Evolutionary conservation across 2,329 filamentous ascomycete species (phyloP).

Genomic region (Apiospora pterosperma): DNA sequence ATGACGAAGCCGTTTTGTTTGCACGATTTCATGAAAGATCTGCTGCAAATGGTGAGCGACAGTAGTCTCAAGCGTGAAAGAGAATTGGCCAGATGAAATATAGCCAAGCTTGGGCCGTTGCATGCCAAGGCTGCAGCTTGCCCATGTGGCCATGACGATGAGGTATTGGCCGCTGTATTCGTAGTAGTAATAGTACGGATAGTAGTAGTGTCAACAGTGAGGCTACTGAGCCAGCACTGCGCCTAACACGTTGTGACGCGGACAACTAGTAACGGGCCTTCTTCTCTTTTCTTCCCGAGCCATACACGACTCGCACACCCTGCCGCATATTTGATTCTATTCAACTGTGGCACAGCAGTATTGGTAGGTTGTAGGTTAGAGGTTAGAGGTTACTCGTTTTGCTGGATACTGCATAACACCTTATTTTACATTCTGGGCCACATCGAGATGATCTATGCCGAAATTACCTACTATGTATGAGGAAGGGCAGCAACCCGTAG

Average conservation of each 20-base stretch:
- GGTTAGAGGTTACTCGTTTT: too few relatives aligned
- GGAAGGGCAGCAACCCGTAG: not conserved
- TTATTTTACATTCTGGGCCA: not conserved
- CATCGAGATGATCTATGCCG: not conserved
- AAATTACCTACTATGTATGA: not conserved
- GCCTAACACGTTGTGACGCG: not conserved
- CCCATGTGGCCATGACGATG: not conserved
- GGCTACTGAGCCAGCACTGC: not conserved
- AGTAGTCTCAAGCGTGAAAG: not conserved
- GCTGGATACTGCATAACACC: not conserved
- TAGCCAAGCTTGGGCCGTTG: not conserved
- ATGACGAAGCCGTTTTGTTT: not conserved
- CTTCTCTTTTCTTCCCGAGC: not conserved
- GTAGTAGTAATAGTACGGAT: too few relatives aligned
- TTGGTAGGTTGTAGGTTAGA: too few relatives aligned
- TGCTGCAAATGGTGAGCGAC: not conserved
- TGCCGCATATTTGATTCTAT: too few relatives aligned
- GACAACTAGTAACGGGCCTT: not conserved
- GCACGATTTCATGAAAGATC: not conserved
- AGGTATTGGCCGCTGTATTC: not conserved
- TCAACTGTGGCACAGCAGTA: too few relatives aligned
- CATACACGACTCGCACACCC: not conserved
- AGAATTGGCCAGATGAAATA: not conserved
- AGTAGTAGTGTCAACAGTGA: not conserved
- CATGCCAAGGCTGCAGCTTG: not conserved